phyloP scores from a whole-genome alignment of 345 rosid genomes.

The Eucalyptus regnans region DNA sequence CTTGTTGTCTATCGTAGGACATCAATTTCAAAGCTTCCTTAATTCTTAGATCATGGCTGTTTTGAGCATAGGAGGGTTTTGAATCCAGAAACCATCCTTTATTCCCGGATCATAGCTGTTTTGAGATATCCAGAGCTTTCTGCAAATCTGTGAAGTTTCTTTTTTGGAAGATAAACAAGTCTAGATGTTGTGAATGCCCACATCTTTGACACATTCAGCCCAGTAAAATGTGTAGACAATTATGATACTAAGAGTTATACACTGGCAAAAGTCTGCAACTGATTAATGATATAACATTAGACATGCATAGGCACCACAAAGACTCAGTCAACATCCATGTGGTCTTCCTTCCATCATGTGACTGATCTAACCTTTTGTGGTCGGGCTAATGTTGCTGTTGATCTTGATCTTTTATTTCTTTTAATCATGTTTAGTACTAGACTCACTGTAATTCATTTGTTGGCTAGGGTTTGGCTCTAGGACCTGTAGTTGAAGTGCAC shows the following conservation, averaged over 20 bases:
- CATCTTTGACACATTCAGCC: background rate
- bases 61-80: background rate
- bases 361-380: background rate
- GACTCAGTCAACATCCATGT: background rate
- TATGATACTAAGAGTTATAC: background rate
- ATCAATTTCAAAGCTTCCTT: background rate
- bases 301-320: background rate
- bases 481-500: background rate
- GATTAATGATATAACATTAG: background rate
- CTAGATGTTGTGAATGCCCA: background rate
- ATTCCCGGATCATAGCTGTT: background rate
- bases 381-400: background rate
- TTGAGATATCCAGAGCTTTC: background rate
- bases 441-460: background rate
- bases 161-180: background rate
- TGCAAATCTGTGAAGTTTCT: background rate
- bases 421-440: background rate
- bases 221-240: background rate
- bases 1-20: background rate
- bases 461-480: background rate
- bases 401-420: background rate
- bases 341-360: background rate
- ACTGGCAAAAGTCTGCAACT: background rate
- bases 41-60: background rate
- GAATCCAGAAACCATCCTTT: background rate